Base-by-base conservation (phyloP, 495 filamentous ascomycete genomes). In the Annulohypoxylon nitens region DNA sequence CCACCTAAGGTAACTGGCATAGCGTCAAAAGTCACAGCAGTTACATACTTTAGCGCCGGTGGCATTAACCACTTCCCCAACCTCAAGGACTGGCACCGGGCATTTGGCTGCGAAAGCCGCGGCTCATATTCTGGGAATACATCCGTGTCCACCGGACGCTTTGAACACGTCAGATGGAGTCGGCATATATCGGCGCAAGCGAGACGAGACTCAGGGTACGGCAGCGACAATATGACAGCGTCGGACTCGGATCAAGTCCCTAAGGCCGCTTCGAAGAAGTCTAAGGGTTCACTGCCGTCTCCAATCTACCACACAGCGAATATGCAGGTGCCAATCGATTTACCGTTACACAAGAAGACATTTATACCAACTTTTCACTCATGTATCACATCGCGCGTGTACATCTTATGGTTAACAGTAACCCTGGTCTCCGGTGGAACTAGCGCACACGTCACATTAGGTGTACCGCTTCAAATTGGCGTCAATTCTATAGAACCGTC, bases 311-410 rank as follows among this genome's bases (percentile, higher is more conserved):
- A 97, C 81, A 92, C 88, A 1, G 85, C 93, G 0, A 83, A 82
- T 4, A 75, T 98, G 8, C 77, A 91, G 7, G 88, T 97, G 7
- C 94, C 96, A 0, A 81, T 99, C 78, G 83, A 86, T 0, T 83
- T 97, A 0, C 94, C 96, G 0, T 82, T 80, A 9, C 74, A 79
- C 18, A 88, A 87, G 72, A 92, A 90, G 69, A 83, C 89, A 2
- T 94, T 95, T 80, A 80, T 96, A 30, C 97, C 96, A 0, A 94
- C 93, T 16, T 99, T 98, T 82, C 90, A 96, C 81, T 88, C 90
- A 61, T 99, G 96, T 81, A 87, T 97, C 73, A 83, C 92, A 33
- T 92, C 91, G 14, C 90, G 96, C 67, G 81, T 90, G 25, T 98
- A 99, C 82, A 83, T 86, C 8, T 84, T 98, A 20, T 90, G 92